These are phyloP conservation scores for Coemansia sp. DNA, from an alignment of 192 early-diverging fungal species.

Conservation along the genomic window DNA sequence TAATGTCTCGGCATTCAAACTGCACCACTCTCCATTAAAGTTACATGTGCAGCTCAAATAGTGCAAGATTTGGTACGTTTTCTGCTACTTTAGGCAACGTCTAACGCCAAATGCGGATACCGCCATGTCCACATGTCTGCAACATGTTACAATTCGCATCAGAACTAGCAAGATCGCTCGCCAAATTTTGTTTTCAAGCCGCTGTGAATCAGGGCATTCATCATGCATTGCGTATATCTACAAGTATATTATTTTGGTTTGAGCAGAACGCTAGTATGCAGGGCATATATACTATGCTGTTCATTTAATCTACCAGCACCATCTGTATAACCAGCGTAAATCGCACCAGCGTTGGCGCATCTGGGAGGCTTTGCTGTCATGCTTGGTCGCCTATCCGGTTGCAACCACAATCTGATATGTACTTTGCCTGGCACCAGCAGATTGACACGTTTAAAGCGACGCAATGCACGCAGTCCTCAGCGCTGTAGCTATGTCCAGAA, in stretches of 20 bases:
- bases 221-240: not conserved
- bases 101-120: not conserved
- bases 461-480: constrained; percentile 8
- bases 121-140: not conserved
- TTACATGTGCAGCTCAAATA: not conserved
- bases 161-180: not conserved
- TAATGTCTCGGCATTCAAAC: not conserved
- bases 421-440: not conserved
- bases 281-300: not conserved
- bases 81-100: not conserved
- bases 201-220: not conserved
- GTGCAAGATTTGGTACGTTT: not conserved
- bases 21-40: not conserved
- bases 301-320: not conserved
- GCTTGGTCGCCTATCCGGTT: not conserved
- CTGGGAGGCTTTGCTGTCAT: too few species aligned
- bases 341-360: not conserved
- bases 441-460: not conserved
- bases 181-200: not conserved
- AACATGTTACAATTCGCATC: not conserved
- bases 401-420: not conserved
- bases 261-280: not conserved
- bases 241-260: not conserved
- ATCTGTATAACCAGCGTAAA: not conserved
- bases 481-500: constrained; percentile 9